Evolutionary conservation across 1,284 basidiomycete species (phyloP).

Genomic region (Wolfiporia cocos): DNA sequence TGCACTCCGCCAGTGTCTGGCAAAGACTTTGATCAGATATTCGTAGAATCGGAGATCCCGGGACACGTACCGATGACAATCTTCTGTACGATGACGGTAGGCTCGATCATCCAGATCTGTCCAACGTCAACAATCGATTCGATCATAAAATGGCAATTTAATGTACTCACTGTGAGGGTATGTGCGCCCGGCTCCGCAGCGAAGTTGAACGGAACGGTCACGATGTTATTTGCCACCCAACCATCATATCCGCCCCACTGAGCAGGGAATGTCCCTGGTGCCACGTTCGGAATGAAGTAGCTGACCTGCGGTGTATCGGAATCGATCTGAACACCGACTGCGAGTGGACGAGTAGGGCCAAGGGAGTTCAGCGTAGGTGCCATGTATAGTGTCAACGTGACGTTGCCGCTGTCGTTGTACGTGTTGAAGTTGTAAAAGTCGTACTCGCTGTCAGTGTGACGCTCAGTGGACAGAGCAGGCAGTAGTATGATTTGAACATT

Average conservation of each 20-base stretch:
- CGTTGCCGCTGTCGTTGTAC: slow-evolving; percentile 34
- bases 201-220: slow-evolving; percentile 29
- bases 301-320: slow-evolving; percentile 34
- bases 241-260: slow-evolving; percentile 45
- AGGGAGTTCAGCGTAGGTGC: slow-evolving; percentile 57
- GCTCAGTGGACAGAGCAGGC: not conserved
- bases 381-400: slow-evolving; percentile 44
- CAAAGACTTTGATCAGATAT: not conserved
- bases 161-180: slow-evolving; percentile 41
- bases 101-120: not conserved
- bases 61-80: not conserved
- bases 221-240: slow-evolving; percentile 48
- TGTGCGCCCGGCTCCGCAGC: slow-evolving; percentile 43
- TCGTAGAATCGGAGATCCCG: not conserved
- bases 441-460: slow-evolving; percentile 30
- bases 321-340: slow-evolving; percentile 53
- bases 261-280: slow-evolving; percentile 44
- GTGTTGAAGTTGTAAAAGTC: slow-evolving; percentile 61
- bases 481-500: not conserved
- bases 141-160: not conserved
- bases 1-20: not conserved
- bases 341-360: slow-evolving; percentile 45
- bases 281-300: slow-evolving; percentile 45
- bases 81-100: not conserved
- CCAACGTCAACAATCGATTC: not conserved